Conservation (phyloP, 768 basidiomycete species). For the Neoboletus magnificus region DNA sequence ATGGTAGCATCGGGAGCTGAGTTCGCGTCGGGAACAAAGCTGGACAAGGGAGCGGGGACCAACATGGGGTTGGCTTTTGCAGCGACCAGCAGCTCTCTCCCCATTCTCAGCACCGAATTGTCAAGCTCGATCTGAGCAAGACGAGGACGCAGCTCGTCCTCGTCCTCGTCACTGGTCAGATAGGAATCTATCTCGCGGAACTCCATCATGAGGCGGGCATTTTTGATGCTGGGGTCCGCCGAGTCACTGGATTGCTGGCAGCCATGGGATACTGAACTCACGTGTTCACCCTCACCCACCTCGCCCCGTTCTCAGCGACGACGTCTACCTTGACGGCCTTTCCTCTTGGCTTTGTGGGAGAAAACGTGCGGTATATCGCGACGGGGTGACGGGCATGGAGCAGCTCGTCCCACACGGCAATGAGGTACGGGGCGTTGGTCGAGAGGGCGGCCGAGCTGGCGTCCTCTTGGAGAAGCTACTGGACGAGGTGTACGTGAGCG, state of each 20-base stretch:
- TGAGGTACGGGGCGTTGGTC: slow-evolving; percentile 77
- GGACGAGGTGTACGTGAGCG: slow-evolving; percentile 15
- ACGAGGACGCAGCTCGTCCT: slow-evolving; percentile 42
- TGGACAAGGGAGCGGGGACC: background rate
- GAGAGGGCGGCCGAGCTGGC: slow-evolving; percentile 28
- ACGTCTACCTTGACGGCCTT: slow-evolving; percentile 69
- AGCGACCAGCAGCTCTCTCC: slow-evolving; percentile 60
- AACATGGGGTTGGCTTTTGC: slow-evolving; percentile 55
- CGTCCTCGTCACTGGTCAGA: slow-evolving; percentile 46
- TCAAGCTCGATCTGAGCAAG: slow-evolving; percentile 55
- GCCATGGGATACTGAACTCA: slow-evolving; percentile 37
- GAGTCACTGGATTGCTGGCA: background rate
- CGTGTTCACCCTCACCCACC: slow-evolving; percentile 90
- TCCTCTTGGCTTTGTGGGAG: background rate
- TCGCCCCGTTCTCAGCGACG: slow-evolving; percentile 66
- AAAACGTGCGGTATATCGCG: slow-evolving; percentile 57
- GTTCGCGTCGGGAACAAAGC: background rate
- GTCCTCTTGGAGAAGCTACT: slow-evolving; percentile 59
- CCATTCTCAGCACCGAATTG: slow-evolving; percentile 73
- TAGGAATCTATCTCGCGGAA: slow-evolving; percentile 86
- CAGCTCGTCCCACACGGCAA: slow-evolving; percentile 82
- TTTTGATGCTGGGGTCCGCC: slow-evolving; percentile 60
- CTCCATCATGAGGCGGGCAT: slow-evolving; percentile 71
- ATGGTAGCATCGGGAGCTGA: slow-evolving; percentile 3
- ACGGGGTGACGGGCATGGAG: slow-evolving; percentile 57